Base-by-base conservation (phyloP, 2,329 filamentous ascomycete genomes). In the Exophiala spinifera region DNA sequence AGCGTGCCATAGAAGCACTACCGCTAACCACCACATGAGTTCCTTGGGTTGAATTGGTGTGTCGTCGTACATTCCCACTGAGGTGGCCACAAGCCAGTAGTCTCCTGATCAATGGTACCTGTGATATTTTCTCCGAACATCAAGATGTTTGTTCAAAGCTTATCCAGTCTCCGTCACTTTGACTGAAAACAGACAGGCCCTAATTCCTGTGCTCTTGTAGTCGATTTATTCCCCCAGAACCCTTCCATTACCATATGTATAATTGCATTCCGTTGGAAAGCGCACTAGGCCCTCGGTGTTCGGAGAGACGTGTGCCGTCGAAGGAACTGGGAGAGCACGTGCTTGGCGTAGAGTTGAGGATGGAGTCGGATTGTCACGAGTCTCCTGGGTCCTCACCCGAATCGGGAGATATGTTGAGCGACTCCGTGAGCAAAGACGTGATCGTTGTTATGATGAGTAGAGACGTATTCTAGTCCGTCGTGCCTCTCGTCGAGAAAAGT, bases 141-240 rank as follows among this genome's bases (percentile, higher is more conserved):
- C 34, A 6, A 37, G 34, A 68, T 59, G 42, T 67, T 67, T 0
- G n/a, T n/a, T n/a, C n/a, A n/a, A 59, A 61, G 17, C 66, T 31
- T 44, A 64, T 64, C 10, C 83, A 67, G 62, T 83, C 79, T 2
- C 73, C 73, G 66, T 82, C 78, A 1, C 77, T 77, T 55, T n/a
- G n/a, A n/a, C n/a, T n/a, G n/a, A 82, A 75, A 1, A 75, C 69
- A 6, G 69, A 13, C 59, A 21, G 62, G 63, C 67, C 66, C 36
- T 23, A 71, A 31, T 56, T 25, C 6, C n/a, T n/a, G n/a, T 61
- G 59, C 43, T 60, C 57, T 44, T 74, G 69, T 50, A 65, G 57
- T 34, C 53, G 64, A 15, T 72, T 70, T 11, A 75, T 59, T 60
- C n/a, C 71, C 71, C 25, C 69, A 7, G 15, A 74, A 69, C 50